phyloP scores from a whole-genome alignment of 441 rosid genomes.

The Oxalis stricta region DNA sequence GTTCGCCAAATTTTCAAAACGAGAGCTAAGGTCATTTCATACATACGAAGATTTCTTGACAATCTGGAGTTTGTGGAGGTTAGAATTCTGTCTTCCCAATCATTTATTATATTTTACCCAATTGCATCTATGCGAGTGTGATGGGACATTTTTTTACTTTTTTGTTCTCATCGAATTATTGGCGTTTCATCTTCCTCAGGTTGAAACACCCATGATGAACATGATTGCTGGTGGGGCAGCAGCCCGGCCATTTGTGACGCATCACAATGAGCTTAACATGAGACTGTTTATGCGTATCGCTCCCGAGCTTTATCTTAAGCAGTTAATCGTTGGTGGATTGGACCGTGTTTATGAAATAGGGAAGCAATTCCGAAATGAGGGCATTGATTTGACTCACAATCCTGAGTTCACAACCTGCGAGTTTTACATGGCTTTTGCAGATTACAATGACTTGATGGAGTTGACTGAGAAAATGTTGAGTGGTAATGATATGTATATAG shows the following conservation, averaged over 20 bases:
- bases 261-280: conserved; percentile 81
- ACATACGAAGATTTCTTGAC: conserved; percentile 51
- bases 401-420: conserved; percentile 94
- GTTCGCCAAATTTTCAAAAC: conserved; percentile 56
- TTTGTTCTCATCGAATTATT: neutral
- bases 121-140: neutral
- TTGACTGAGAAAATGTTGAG: conserved; percentile 73
- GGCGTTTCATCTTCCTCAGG: conserved; percentile 18
- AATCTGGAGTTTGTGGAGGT: conserved; percentile 64
- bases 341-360: conserved; percentile 87
- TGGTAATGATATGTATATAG: conserved; percentile 26
- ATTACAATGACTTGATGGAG: conserved; percentile 73
- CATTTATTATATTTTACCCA: neutral
- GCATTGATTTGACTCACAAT: conserved; percentile 83
- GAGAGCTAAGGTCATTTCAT: conserved; percentile 39
- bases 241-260: conserved; percentile 84
- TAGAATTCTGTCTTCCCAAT: conserved; percentile 2
- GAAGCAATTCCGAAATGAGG: conserved; percentile 85
- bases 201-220: conserved; percentile 90
- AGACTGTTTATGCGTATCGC: conserved; percentile 76
- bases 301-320: conserved; percentile 73
- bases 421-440: conserved; percentile 89
- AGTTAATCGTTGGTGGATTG: conserved; percentile 73
- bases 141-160: neutral
- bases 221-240: conserved; percentile 92